Conservation (phyloP, 805 yeast genomes). For the Yamadazyma akitaensis region DNA sequence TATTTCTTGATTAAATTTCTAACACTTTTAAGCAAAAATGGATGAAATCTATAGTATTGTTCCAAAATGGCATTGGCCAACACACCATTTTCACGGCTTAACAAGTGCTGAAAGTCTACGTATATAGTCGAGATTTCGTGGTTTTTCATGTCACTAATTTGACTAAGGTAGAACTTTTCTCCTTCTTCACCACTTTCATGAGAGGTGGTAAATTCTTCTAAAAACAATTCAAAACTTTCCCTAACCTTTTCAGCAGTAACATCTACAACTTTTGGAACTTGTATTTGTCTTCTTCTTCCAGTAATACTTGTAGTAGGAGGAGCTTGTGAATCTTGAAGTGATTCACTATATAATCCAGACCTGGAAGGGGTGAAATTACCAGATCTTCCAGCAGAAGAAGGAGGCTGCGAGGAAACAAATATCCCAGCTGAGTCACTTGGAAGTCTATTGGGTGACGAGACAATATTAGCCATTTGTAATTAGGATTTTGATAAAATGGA, state of each 20-base stretch:
- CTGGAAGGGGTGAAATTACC: constrained; percentile 29
- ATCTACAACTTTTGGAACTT: constrained; percentile 84
- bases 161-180: constrained; percentile 69
- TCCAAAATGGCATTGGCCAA: constrained; percentile 85
- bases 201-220: constrained; percentile 55
- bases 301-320: constrained; percentile 14
- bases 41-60: constrained; percentile 89
- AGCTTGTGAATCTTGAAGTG: constrained; percentile 4
- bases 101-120: constrained; percentile 78
- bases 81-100: constrained; percentile 76
- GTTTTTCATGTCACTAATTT: constrained; percentile 74
- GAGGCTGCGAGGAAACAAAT: constrained; percentile 39
- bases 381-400: constrained; percentile 38
- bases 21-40: constrained; percentile 75
- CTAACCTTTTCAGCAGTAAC: constrained; percentile 91
- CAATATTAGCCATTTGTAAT: constrained; percentile 36
- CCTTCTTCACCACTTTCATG: constrained; percentile 21
- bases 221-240: constrained; percentile 82
- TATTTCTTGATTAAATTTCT: constrained; percentile 66
- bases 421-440: constrained; percentile 42
- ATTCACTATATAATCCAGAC: constrained; percentile 24
- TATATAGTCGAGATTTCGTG: constrained; percentile 76
- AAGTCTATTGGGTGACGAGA: constrained; percentile 40
- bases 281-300: constrained; percentile 55
- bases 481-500: not conserved